Evolutionary conservation across 495 filamentous ascomycete genomes (phyloP), one percentile per base, ranked within the genome.

Genomic region (Penicillium paxilli): DNA sequence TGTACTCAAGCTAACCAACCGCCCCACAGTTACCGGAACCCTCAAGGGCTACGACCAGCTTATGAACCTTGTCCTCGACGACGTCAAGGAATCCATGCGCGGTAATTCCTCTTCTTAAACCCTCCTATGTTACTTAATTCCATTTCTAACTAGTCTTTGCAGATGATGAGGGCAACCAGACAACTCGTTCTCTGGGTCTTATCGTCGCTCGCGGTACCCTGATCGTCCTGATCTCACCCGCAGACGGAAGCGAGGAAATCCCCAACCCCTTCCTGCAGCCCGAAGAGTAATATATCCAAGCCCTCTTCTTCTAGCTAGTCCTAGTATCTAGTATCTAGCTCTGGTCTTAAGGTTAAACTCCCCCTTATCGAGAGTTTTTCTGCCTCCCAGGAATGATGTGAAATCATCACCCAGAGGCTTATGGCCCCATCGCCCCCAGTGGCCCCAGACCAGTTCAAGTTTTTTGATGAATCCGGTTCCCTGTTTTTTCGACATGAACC

Each of bases 11-110:
- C 21, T 51, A 21, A 42, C 40, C 19, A 21, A n/a, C n/a, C 24
- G 9, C 32, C 22, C 21, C 14, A 53, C 65, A 97, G 94, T 96
- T 9, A 85, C 82, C 10, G 94, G 94, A 44, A 87, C 82, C 5
- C 81, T 98, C 9, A 98, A 98, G 66, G 94, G 94, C 44, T 96
- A 91, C 62, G 94, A 98, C 63, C 92, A 93, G 60, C 78, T 98
- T 30, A 97, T 98, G 93, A 98, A 98, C 69, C 76, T 98, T 49
- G 94, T 98, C 19, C 78, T 98, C 46, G 95, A 98, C 63, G 90
- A 98, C 48, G 92, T 94, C 19, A 86, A 95, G 72, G 94, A 98
- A 68, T 76, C 85, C 20, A 81, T 96, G 72, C 80, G 89, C 76
- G 93, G 93, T 96, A 63, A 1, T 21, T 33, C 23, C 11, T 22